phyloP scores from a whole-genome alignment of 257 asterid species.

The Voacanga thouarsii region DNA sequence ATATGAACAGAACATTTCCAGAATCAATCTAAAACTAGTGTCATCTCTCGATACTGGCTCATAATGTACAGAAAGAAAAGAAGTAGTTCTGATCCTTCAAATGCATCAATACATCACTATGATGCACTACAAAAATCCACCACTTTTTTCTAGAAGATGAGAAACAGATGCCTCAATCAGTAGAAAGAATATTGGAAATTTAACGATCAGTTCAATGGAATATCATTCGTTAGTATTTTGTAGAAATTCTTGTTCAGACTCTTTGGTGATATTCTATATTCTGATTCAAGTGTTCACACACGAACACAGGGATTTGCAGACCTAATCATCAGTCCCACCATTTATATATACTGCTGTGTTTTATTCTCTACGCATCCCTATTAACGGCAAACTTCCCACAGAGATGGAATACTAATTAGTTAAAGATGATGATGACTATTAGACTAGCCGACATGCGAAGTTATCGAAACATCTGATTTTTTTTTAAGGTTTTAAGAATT shows the following conservation, averaged over 20 bases:
- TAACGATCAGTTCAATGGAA: neutral
- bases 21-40: neutral
- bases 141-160: neutral
- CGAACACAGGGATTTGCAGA: neutral
- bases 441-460: neutral
- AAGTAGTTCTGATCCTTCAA: no score
- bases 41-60: no score
- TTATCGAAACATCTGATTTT: neutral
- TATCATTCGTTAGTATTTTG: neutral
- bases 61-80: no score
- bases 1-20: conserved; percentile 4
- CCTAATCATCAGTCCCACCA: neutral
- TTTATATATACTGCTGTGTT: neutral
- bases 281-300: neutral
- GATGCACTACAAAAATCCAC: neutral
- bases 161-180: neutral
- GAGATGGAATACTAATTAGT: neutral
- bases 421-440: neutral
- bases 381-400: neutral
- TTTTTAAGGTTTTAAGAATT: neutral
- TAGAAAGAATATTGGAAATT: conserved; percentile 1
- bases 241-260: neutral
- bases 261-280: neutral
- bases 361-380: neutral
- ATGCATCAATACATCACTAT: neutral